These are phyloP conservation scores for Imleria badia DNA, from an alignment of 768 basidiomycete species.

Conservation along the genomic window DNA sequence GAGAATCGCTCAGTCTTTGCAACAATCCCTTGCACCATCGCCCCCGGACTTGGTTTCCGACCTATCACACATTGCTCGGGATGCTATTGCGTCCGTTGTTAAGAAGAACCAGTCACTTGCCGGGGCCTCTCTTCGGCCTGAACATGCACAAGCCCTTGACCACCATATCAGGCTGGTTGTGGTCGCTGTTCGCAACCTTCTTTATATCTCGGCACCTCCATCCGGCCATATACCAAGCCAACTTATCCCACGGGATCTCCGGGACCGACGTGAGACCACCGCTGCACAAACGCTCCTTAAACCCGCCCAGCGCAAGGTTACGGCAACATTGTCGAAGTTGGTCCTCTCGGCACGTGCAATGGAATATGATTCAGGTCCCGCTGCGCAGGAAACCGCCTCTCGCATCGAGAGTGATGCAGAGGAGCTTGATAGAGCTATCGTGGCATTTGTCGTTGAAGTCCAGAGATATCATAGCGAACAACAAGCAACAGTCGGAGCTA, in stretches of 20 bases:
- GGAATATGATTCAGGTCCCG: conserved; percentile 72
- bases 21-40: conserved; percentile 56
- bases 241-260: conserved; percentile 49
- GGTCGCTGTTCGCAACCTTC: conserved; percentile 70
- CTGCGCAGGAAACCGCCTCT: conserved; percentile 58
- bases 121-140: conserved; percentile 44
- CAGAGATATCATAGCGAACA: conserved; percentile 49
- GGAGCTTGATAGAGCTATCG: conserved; percentile 70
- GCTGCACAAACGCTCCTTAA: conserved; percentile 63
- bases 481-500: conserved; percentile 31
- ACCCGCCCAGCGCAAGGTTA: conserved; percentile 80
- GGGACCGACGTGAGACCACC: conserved; percentile 43
- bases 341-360: conserved; percentile 90
- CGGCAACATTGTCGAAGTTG: conserved; percentile 85
- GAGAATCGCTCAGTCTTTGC: conserved; percentile 63
- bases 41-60: conserved; percentile 60
- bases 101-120: conserved; percentile 52
- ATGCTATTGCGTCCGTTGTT: conserved; percentile 62
- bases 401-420: conserved; percentile 76
- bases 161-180: conserved; percentile 62
- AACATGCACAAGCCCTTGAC: conserved; percentile 61
- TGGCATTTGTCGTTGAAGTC: conserved; percentile 69
- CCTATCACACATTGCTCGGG: conserved; percentile 56
- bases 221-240: conserved; percentile 60
- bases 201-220: conserved; percentile 64